Conservation (phyloP, 2,329 filamentous ascomycete genomes). For the Ilyonectria destructans region DNA sequence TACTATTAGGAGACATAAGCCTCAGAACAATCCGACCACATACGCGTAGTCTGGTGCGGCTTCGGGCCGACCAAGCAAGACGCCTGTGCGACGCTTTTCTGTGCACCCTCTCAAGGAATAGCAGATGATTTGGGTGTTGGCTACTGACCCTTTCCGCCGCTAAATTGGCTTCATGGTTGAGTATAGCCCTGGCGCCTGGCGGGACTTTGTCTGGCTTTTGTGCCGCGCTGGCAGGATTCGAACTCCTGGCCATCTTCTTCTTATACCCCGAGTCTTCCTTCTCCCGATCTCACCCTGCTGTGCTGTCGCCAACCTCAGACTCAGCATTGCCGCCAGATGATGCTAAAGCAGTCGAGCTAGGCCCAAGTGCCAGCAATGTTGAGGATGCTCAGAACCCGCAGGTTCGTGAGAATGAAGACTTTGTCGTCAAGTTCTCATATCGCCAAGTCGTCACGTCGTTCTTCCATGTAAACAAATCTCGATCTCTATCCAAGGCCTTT, state of each 20-base stretch:
- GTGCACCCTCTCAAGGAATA: too few relatives aligned
- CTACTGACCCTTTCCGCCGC: too few relatives aligned
- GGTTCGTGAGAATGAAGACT: background rate
- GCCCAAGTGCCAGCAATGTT: background rate
- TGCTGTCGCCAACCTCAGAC: too few relatives aligned
- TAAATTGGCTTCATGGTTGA: conserved; percentile 14
- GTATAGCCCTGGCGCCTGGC: background rate
- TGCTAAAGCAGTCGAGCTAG: background rate
- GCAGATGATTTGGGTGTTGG: too few relatives aligned
- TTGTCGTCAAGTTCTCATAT: conserved; percentile 1
- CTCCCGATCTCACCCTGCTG: background rate
- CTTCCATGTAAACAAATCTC: background rate
- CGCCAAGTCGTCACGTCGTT: conserved; percentile 2
- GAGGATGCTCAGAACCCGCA: background rate
- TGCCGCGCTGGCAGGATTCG: conserved; percentile 9
- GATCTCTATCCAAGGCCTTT: conserved; percentile 5
- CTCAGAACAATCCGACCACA: too few relatives aligned
- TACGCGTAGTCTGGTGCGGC: too few relatives aligned
- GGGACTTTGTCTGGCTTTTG: conserved; percentile 13
- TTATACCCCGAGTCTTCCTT: conserved; percentile 14
- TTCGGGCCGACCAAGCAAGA: too few relatives aligned
- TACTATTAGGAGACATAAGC: too few relatives aligned
- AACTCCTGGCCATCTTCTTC: conserved; percentile 12
- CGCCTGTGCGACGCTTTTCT: too few relatives aligned
- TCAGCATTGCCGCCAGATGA: too few relatives aligned